phyloP scores from a whole-genome alignment of 306 rosid genomes.

The Glycine latifolia region DNA sequence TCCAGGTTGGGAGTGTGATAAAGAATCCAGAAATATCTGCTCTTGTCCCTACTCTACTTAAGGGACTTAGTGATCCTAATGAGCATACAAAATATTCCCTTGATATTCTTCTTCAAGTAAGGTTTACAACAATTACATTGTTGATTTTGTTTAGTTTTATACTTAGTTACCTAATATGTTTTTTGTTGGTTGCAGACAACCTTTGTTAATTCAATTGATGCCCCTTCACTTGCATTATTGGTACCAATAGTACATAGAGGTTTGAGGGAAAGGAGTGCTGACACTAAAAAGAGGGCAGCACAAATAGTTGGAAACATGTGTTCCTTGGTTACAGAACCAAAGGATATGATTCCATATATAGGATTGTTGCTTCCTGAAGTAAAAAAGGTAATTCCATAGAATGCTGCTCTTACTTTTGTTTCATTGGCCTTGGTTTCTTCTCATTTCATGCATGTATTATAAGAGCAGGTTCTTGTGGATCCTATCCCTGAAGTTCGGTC shows the following conservation, averaged over 20 bases:
- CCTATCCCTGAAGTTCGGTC: slow-evolving; percentile 99
- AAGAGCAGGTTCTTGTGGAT: slow-evolving; percentile 90
- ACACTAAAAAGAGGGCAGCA: slow-evolving; percentile 92
- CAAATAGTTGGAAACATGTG: slow-evolving; percentile 99
- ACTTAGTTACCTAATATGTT: slow-evolving; percentile 46
- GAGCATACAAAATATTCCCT: slow-evolving; percentile 95
- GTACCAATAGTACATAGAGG: slow-evolving; percentile 98
- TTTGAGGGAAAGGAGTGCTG: slow-evolving; percentile 95
- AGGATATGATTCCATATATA: slow-evolving; percentile 96
- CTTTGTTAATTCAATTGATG: slow-evolving; percentile 94
- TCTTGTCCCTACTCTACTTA: slow-evolving; percentile 91
- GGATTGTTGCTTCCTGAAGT: slow-evolving; percentile 98
- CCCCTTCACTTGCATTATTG: slow-evolving; percentile 95
- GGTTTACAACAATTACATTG: slow-evolving; percentile 35
- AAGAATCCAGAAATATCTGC: slow-evolving; percentile 97
- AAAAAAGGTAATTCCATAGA: slow-evolving; percentile 72
- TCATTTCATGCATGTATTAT: slow-evolving; percentile 44
- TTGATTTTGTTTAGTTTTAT: slow-evolving; percentile 32
- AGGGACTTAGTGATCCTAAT: slow-evolving; percentile 94
- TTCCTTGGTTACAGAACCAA: slow-evolving; percentile 96
- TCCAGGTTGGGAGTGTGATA: slow-evolving; percentile 95
- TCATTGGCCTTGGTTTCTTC: slow-evolving; percentile 44
- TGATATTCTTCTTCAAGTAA: slow-evolving; percentile 95
- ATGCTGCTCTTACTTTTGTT: slow-evolving; percentile 39
- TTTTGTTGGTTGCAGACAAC: slow-evolving; percentile 79